Evolutionary conservation across 2,329 filamentous ascomycete genomes (phyloP).

Genomic region (Dactylellina leptospora): DNA sequence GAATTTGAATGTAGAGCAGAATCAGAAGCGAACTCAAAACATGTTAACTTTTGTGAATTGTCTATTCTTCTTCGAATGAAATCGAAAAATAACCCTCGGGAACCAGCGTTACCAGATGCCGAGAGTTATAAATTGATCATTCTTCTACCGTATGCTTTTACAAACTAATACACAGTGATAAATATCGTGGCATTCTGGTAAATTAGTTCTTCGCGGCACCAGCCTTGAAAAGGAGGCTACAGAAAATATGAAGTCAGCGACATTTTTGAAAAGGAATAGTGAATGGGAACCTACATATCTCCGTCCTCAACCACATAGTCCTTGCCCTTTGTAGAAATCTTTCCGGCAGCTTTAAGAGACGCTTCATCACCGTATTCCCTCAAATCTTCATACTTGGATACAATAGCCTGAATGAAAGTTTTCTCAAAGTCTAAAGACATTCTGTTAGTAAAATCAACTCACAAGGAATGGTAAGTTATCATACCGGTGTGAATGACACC

Average conservation of each 20-base stretch:
- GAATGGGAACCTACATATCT: conserved; percentile 64
- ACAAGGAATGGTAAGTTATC: not conserved
- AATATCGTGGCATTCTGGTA: conserved; percentile 11
- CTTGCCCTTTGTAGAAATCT: conserved; percentile 98
- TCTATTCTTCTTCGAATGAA: no score
- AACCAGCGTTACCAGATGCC: not conserved
- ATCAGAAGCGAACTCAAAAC: no score
- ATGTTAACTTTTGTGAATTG: no score
- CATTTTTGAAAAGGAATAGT: not conserved
- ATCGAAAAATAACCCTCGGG: no score
- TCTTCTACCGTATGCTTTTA: not conserved
- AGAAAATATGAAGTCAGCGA: conserved; percentile 24
- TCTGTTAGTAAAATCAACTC: not conserved
- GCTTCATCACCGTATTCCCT: conserved; percentile 89
- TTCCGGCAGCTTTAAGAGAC: conserved; percentile 89
- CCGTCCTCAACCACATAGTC: conserved; percentile 91
- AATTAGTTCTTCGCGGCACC: conserved; percentile 77
- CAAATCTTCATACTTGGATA: conserved; percentile 85
- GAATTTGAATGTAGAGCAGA: no score
- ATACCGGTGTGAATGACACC: conserved; percentile 88
- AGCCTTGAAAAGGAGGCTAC: conserved; percentile 82
- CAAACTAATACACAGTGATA: not conserved
- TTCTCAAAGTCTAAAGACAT: conserved; percentile 82
- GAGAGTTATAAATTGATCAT: not conserved
- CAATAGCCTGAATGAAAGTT: conserved; percentile 96